Conservation (phyloP, 2,329 filamentous ascomycete genomes). For the Colletotrichum liaoningense region DNA sequence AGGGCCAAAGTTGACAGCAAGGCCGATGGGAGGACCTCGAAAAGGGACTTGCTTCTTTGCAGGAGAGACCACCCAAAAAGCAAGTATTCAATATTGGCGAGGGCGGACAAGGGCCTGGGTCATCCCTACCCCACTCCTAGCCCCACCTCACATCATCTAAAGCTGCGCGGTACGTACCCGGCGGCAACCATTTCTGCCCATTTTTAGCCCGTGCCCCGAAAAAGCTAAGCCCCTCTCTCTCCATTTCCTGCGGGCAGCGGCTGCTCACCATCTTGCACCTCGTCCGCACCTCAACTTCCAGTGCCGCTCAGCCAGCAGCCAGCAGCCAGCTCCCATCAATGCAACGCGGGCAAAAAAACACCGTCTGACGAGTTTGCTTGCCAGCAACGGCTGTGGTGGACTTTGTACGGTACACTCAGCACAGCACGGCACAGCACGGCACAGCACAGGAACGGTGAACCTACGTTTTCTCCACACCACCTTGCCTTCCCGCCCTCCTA, state of each 20-base stretch:
- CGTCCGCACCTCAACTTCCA: neutral
- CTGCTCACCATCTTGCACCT: neutral
- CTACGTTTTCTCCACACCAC: neutral
- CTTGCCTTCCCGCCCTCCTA: neutral
- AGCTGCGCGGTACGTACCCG: neutral
- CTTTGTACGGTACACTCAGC: too few species aligned
- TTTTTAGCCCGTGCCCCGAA: constrained; percentile 15
- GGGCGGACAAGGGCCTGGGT: neutral
- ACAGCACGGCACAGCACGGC: too few species aligned
- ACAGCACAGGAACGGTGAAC: too few species aligned
- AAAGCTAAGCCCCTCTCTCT: neutral
- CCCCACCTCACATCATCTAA: constrained; percentile 9
- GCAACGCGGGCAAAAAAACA: neutral
- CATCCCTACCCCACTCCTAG: neutral
- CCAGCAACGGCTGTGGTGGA: neutral
- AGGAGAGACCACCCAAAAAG: neutral
- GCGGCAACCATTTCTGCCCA: neutral
- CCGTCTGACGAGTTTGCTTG: neutral
- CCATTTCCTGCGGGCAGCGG: neutral
- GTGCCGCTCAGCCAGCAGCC: neutral
- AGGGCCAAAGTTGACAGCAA: neutral
- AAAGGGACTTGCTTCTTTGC: neutral
- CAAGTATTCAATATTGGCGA: neutral
- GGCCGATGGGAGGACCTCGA: neutral
- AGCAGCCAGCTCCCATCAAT: neutral